Conservation (phyloP, 768 basidiomycete genomes). For the Gymnopilus dilepis region DNA sequence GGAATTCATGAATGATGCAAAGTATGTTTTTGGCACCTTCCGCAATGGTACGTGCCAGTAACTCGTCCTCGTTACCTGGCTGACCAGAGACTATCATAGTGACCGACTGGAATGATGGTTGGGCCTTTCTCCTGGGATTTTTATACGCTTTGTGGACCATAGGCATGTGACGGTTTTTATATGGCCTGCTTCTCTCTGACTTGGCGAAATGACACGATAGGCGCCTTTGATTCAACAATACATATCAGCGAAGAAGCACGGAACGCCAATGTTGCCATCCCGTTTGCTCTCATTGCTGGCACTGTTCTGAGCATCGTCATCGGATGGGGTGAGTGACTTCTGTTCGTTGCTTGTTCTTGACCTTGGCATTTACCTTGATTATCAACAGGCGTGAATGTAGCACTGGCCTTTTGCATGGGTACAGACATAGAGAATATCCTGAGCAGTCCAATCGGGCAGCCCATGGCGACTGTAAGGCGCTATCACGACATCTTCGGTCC, state of each 20-base stretch:
- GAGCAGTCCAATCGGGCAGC: slow-evolving; percentile 45
- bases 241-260: slow-evolving; percentile 69
- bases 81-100: slow-evolving; percentile 33
- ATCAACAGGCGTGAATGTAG: slow-evolving; percentile 52
- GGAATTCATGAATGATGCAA: slow-evolving; percentile 57
- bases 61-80: background rate
- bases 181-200: background rate
- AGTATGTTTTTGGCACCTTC: slow-evolving; percentile 64
- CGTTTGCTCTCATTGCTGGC: slow-evolving; percentile 61
- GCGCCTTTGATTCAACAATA: slow-evolving; percentile 48
- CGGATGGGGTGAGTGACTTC: slow-evolving; percentile 51
- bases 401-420: slow-evolving; percentile 62
- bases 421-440: slow-evolving; percentile 44
- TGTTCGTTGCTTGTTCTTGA: background rate
- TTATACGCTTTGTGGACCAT: slow-evolving; percentile 42
- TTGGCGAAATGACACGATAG: background rate
- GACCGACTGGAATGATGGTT: slow-evolving; percentile 55
- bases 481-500: no score
- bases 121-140: slow-evolving; percentile 50
- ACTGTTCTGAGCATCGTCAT: slow-evolving; percentile 54
- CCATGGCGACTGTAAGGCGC: slow-evolving; percentile 52
- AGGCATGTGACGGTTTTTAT: slow-evolving; percentile 25
- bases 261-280: slow-evolving; percentile 66
- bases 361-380: background rate
- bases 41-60: slow-evolving; percentile 49